phyloP scores from a whole-genome alignment of 2,329 filamentous ascomycete species.

The Pseudogymnoascus sp. region DNA sequence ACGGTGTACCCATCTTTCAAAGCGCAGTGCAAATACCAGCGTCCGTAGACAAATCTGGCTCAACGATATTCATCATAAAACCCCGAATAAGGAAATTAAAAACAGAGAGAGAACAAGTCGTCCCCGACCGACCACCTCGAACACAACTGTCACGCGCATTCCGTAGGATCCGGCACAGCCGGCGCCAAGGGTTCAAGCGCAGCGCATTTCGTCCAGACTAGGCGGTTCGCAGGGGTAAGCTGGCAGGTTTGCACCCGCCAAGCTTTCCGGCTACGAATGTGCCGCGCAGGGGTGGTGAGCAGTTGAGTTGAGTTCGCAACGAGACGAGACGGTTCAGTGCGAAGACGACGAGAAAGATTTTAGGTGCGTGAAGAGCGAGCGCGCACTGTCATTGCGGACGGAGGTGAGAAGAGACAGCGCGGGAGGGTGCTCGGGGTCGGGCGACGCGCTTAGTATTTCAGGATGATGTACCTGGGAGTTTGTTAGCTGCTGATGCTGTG shows the following conservation, averaged over 20 bases:
- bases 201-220: background rate
- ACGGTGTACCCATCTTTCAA: background rate
- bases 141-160: background rate
- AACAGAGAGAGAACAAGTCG: background rate
- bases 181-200: background rate
- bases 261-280: background rate
- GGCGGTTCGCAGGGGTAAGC: background rate
- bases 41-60: background rate
- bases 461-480: conserved; percentile 64
- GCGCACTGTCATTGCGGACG: background rate
- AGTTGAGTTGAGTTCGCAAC: background rate
- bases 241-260: background rate
- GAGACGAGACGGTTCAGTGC: background rate
- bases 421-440: background rate
- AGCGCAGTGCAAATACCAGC: background rate
- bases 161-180: background rate
- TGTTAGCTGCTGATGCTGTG: conserved; percentile 15
- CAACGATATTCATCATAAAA: background rate
- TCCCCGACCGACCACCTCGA: background rate
- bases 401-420: background rate
- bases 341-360: background rate
- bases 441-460: conserved; percentile 62
- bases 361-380: background rate
- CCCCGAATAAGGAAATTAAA: background rate
- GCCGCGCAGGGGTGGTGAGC: background rate